Conservation (phyloP, 1,139 yeast genomes). For the Blastobotrys apis region DNA sequence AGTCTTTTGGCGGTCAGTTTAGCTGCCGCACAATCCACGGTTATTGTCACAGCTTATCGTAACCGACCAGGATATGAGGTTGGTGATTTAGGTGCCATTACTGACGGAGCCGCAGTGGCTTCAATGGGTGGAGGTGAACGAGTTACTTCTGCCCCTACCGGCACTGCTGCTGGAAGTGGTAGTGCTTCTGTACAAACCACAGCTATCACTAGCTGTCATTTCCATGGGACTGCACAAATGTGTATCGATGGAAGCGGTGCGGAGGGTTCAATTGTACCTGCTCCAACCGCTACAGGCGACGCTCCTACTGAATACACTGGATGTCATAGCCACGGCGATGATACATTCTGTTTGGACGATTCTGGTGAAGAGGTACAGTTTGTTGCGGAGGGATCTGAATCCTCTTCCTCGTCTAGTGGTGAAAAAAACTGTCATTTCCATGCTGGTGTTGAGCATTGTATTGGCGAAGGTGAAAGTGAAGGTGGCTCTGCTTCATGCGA, state of each 20-base stretch:
- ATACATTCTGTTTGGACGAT: conserved; percentile 29
- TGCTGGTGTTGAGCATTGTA: conserved; percentile 43
- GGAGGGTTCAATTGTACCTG: conserved; percentile 36
- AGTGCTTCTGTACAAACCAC: not conserved
- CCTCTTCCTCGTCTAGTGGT: conserved; percentile 5
- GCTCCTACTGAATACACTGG: conserved; percentile 33
- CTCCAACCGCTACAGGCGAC: conserved; percentile 28
- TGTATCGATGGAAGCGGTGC: conserved; percentile 34
- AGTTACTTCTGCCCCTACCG: not conserved
- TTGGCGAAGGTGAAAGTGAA: conserved; percentile 20
- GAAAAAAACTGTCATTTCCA: conserved; percentile 39
- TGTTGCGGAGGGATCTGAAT: conserved; percentile 18
- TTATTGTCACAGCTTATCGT: not conserved
- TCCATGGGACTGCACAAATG: conserved; percentile 31
- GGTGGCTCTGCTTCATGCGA: conserved; percentile 16
- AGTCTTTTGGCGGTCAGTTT: not conserved
- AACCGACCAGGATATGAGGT: not conserved
- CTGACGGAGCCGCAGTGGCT: not conserved
- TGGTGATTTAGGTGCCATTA: not conserved
- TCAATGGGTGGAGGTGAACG: not conserved
- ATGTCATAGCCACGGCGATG: conserved; percentile 36
- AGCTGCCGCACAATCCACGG: not conserved
- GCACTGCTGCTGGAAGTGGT: no score
- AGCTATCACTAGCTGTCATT: conserved; percentile 34
- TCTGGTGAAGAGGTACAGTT: conserved; percentile 33